phyloP scores from a whole-genome alignment of 2,329 filamentous ascomycete species.

The Macroventuria anomochaeta region DNA sequence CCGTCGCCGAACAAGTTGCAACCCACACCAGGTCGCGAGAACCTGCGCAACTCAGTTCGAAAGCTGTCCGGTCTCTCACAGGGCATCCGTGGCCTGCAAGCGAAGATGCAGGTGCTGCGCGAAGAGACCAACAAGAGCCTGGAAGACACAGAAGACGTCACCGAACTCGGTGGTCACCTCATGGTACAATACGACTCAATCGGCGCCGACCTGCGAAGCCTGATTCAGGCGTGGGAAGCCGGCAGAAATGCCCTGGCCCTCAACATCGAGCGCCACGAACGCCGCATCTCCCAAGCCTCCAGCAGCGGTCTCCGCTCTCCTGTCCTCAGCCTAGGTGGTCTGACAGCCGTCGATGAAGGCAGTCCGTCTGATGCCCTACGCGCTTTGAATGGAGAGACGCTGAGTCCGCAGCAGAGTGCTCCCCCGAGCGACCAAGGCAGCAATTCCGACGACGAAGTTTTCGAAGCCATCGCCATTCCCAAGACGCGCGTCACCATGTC shows the following conservation, averaged over 20 bases:
- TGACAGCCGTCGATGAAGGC: conserved; percentile 62
- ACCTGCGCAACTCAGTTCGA: conserved; percentile 83
- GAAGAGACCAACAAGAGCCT: conserved; percentile 85
- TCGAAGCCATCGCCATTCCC: conserved; percentile 85
- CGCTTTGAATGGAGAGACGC: conserved; percentile 75
- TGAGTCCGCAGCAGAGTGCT: conserved; percentile 51
- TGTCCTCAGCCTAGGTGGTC: conserved; percentile 66
- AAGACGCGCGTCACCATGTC: conserved; percentile 71
- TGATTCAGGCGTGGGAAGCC: conserved; percentile 58
- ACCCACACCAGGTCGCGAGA: conserved; percentile 77
- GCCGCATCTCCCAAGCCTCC: conserved; percentile 58
- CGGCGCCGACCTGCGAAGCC: conserved; percentile 76
- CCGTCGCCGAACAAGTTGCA: conserved; percentile 63
- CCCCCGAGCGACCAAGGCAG: conserved; percentile 57
- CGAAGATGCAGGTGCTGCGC: conserved; percentile 88
- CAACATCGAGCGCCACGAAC: conserved; percentile 82
- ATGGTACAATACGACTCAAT: conserved; percentile 95
- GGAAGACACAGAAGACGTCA: conserved; percentile 71
- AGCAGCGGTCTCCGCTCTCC: conserved; percentile 58
- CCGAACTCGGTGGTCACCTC: conserved; percentile 77
- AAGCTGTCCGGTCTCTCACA: conserved; percentile 88
- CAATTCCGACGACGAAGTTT: conserved; percentile 75
- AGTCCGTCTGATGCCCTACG: conserved; percentile 73
- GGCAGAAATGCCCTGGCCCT: conserved; percentile 82
- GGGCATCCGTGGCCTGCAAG: conserved; percentile 88